Percentiles rank a stretch among this genome's conserved stretches.
Conservation (phyloP, 345 rosid genomes). For the Salix udensis region DNA sequence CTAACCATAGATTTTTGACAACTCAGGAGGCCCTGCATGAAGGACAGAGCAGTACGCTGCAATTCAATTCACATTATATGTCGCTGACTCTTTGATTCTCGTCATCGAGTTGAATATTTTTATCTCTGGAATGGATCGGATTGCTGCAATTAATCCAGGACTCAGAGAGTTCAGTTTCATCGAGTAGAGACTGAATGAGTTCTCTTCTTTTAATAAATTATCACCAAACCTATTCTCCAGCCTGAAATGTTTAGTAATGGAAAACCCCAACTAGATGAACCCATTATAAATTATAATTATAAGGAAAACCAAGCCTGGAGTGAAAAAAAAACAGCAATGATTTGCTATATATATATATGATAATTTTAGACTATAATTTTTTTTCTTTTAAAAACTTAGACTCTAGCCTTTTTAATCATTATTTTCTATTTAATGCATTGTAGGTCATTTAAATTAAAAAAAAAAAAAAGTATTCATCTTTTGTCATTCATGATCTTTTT, state of each 20-base stretch:
- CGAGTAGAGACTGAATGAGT: not conserved
- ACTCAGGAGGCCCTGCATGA: not conserved
- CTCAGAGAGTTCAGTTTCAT: not conserved
- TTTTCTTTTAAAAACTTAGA: too few relatives aligned
- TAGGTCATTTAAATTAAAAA: too few relatives aligned
- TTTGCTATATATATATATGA: too few relatives aligned
- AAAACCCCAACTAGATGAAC: not conserved
- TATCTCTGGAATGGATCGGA: not conserved
- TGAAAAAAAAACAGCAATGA: too few relatives aligned
- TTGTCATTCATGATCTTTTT: too few relatives aligned
- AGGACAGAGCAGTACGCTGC: not conserved
- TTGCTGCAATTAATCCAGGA: not conserved
- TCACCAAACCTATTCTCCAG: not conserved
- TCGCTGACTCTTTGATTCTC: not conserved
- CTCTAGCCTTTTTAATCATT: too few relatives aligned
- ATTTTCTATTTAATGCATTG: too few relatives aligned
- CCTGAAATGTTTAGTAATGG: not conserved
- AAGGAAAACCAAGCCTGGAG: too few relatives aligned
- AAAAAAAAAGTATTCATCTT: too few relatives aligned
- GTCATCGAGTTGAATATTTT: not conserved
- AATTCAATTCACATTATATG: not conserved
- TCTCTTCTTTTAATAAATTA: not conserved
- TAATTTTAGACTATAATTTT: too few relatives aligned
- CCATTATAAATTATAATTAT: too few relatives aligned
- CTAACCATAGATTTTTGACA: not conserved